phyloP scores from a whole-genome alignment of 371 early-diverging fungal genomes.

The Sporodiniella umbellata region DNA sequence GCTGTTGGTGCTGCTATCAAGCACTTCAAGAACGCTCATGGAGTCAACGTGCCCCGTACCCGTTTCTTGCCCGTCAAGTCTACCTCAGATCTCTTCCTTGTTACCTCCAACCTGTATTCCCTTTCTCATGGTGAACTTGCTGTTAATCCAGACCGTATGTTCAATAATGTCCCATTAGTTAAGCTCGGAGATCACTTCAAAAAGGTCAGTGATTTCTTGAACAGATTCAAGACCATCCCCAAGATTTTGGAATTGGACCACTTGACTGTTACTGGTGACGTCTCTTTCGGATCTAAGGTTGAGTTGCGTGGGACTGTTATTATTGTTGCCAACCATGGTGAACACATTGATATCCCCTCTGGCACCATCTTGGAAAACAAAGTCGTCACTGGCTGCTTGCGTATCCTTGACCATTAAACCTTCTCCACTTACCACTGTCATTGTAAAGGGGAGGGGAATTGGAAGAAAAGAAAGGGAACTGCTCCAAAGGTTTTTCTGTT shows the following conservation, averaged over 20 bases:
- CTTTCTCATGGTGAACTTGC: conserved; percentile 91
- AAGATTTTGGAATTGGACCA: conserved; percentile 98
- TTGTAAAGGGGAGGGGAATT: too few species aligned
- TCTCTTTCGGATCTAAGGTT: conserved; percentile 95
- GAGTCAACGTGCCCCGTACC: conserved; percentile 97
- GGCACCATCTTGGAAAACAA: conserved; percentile 98
- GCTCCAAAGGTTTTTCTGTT: too few species aligned
- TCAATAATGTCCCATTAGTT: conserved; percentile 92
- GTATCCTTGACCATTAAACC: conserved; percentile 81
- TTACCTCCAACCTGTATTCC: conserved; percentile 94
- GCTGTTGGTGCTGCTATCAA: conserved; percentile 99
- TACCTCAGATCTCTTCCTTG: conserved; percentile 97
- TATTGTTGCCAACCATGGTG: conserved; percentile 97
- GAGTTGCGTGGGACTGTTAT: conserved; percentile 97
- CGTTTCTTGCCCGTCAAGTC: conserved; percentile 99
- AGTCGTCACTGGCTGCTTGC: conserved; percentile 96
- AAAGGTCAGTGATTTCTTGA: conserved; percentile 73
- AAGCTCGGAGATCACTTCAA: conserved; percentile 99
- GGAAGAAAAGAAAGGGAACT: too few species aligned
- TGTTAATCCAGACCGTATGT: conserved; percentile 91
- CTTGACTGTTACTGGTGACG: conserved; percentile 98
- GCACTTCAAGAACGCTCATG: conserved; percentile 95
- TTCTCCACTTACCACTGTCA: too few species aligned
- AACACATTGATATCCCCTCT: conserved; percentile 97
- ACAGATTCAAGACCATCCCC: conserved; percentile 92